phyloP scores from a whole-genome alignment of 331 rosid genomes.

The Malus hybrid region DNA sequence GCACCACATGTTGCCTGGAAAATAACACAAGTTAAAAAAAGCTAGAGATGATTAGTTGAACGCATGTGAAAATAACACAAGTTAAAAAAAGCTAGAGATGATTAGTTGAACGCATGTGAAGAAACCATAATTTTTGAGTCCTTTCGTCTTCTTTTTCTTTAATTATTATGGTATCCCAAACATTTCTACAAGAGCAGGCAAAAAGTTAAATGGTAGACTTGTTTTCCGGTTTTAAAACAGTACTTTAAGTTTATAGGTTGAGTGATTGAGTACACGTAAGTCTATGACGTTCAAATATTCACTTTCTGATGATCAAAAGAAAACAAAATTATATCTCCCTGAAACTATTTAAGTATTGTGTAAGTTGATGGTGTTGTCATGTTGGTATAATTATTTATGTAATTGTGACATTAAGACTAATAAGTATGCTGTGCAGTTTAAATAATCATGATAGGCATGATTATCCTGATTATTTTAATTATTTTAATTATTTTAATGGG shows the following conservation, averaged over 20 bases:
- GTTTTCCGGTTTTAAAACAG: neutral
- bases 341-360: neutral
- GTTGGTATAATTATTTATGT: neutral
- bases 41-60: neutral
- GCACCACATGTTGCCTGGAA: slow-evolving; percentile 7
- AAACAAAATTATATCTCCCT: neutral
- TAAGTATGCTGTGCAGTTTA: neutral
- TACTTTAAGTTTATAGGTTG: neutral
- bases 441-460: neutral
- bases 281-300: neutral
- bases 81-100: neutral
- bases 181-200: neutral
- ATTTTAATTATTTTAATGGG: neutral
- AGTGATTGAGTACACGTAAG: neutral
- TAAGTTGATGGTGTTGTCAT: neutral
- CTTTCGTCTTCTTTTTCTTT: neutral
- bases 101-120: neutral
- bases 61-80: neutral
- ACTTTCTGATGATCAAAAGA: neutral
- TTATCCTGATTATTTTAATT: too few species aligned
- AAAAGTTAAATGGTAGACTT: neutral
- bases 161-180: neutral
- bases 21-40: neutral
- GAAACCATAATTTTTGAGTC: neutral
- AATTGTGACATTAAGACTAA: neutral